phyloP scores from a whole-genome alignment of 1,284 basidiomycete species.

The Exobasidium cylindrosporum region DNA sequence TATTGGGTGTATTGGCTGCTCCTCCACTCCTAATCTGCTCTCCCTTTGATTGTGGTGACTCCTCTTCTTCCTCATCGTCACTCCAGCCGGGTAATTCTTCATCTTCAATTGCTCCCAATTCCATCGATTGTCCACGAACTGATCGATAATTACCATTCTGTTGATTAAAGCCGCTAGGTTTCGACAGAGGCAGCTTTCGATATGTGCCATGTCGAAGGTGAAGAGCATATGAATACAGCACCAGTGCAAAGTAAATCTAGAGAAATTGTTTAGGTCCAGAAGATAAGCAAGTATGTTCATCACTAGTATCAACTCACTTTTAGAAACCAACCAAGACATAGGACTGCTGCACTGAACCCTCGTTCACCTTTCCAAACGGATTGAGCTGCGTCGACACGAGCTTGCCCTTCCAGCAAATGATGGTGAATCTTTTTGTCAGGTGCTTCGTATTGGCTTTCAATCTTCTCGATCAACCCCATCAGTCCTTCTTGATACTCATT shows the following conservation, averaged over 20 bases:
- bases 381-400: constrained; percentile 34
- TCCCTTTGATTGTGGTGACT: not conserved
- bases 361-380: constrained; percentile 84
- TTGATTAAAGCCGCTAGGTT: constrained; percentile 60
- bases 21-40: not conserved
- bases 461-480: constrained; percentile 52
- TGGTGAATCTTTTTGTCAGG: constrained; percentile 38
- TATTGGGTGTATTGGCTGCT: not conserved
- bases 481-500: constrained; percentile 47
- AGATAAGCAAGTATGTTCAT: not conserved
- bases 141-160: constrained; percentile 13
- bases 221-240: constrained; percentile 88
- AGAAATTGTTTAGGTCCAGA: not conserved
- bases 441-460: constrained; percentile 45
- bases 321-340: constrained; percentile 77
- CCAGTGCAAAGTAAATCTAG: constrained; percentile 84
- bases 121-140: constrained; percentile 14
- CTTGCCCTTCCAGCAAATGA: constrained; percentile 58
- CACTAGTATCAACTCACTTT: constrained; percentile 66
- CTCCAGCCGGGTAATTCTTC: constrained; percentile 38
- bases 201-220: constrained; percentile 91
- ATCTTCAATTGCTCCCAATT: constrained; percentile 11
- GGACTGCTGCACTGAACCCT: constrained; percentile 71
- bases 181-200: constrained; percentile 69
- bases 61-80: constrained; percentile 38